Evolutionary conservation across 805 yeast genomes (phyloP), one percentile per base, ranked within the genome.

Genomic region (Wickerhamia fluorescens): DNA sequence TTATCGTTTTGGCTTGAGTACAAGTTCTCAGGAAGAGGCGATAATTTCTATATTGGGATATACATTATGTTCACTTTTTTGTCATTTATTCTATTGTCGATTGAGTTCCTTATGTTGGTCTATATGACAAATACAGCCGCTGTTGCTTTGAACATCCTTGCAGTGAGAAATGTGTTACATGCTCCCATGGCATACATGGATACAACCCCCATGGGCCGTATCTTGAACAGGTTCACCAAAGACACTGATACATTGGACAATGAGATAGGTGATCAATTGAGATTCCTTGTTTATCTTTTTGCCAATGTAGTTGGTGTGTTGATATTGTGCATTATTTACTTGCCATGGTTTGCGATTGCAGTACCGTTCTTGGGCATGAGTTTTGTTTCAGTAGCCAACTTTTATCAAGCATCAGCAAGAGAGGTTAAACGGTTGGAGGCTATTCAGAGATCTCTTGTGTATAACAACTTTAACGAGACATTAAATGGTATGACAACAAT

Each of bases 141-240:
- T 4, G 69, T 56, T 31, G 48, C 44, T n/a, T 58, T 86, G 47
- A 85, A 85, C 46, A 58, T 78, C 24, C 41, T 44, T 28, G 87
- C 94, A 0, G 63, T 78, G 30, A 53, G 65, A 25, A 68, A 62
- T 20, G 62, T 86, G 10, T 57, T 86, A 35, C 77, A 77, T 36
- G 76, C 92, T 2, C 94, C 94, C 27, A 83, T 84, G 89, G 56
- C 77, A 1, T 87, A 73, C 49, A 68, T 85, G 56, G 95, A 87
- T 47, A 75, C 85, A 7, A 82, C 94, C 0, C 96, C 96, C 11
- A 68, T 83, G 65, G 95, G 96, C 2, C 68, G 95, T 41, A 77
- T 86, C 34, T 61, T 87, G 50, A 86, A 84, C 55, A 64, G 95
- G 41, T 86, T 85, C 52, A 84, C 95, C 3, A 84, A 84, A 43